A percentile compares a stretch with the other conserved stretches of the same genome.
phyloP scores from a whole-genome alignment of 306 rosid genomes.

The Castanea mollissima region DNA sequence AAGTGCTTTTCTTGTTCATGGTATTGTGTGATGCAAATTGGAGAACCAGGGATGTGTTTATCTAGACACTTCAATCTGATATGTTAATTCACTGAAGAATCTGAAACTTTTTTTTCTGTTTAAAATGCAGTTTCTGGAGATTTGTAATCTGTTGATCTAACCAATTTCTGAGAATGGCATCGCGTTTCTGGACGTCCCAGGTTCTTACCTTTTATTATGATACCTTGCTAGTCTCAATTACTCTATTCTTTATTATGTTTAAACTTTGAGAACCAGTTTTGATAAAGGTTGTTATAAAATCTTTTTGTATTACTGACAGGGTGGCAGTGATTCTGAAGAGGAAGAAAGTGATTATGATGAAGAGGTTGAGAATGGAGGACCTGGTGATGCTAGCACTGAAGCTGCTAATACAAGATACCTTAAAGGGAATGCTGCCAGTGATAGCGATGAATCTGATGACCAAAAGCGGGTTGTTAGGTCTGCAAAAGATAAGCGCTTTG shows the following conservation, averaged over 20 bases:
- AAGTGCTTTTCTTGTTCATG: not conserved
- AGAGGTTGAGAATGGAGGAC: slow-evolving; percentile 34
- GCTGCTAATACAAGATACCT: slow-evolving; percentile 39
- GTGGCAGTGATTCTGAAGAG: slow-evolving; percentile 73
- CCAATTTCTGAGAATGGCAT: slow-evolving; percentile 23
- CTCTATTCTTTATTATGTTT: not conserved
- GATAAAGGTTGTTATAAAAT: not conserved
- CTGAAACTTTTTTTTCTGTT: not conserved
- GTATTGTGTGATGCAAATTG: not conserved
- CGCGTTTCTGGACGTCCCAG: slow-evolving; percentile 30
- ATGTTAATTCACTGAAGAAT: not conserved
- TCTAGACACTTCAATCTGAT: not conserved
- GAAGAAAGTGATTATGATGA: slow-evolving; percentile 68
- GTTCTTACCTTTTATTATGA: not conserved
- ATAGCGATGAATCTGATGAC: slow-evolving; percentile 68
- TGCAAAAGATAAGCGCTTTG: slow-evolving; percentile 84
- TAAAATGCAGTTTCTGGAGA: not conserved
- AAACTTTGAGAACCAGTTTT: not conserved
- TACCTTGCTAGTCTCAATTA: not conserved
- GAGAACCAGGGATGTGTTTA: not conserved
- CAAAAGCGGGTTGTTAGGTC: slow-evolving; percentile 76
- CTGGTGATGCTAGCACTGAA: slow-evolving; percentile 35
- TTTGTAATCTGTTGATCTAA: not conserved
- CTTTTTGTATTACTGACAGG: slow-evolving; percentile 33
- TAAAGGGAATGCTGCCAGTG: slow-evolving; percentile 42